Conservation (phyloP, 225 moss, liverwort and hornwort genomes). For the Bryoerythrophyllum caledonicum region DNA sequence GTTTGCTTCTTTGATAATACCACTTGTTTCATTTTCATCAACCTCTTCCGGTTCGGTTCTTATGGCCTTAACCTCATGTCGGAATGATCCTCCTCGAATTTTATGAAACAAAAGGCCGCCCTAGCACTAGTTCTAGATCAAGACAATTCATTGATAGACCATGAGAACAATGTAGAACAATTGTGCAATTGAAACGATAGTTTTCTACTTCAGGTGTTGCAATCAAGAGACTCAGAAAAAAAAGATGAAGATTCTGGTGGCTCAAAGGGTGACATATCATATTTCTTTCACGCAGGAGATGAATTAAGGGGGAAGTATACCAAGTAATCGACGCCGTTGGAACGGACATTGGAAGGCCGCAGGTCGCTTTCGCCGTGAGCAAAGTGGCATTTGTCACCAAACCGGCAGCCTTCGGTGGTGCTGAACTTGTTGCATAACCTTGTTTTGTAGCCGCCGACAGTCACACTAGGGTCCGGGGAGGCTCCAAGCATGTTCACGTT, state of each 20-base stretch:
- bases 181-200: neutral
- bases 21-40: too few species aligned
- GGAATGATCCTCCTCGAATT: too few species aligned
- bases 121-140: too few species aligned
- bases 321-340: slow-evolving; percentile 48
- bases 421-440: slow-evolving; percentile 90
- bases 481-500: slow-evolving; percentile 24
- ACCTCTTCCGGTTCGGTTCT: too few species aligned
- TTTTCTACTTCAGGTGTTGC: neutral
- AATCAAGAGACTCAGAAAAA: neutral
- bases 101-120: too few species aligned
- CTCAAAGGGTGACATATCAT: neutral
- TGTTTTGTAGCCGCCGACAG: slow-evolving; percentile 92
- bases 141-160: neutral
- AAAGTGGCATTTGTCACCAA: slow-evolving; percentile 94
- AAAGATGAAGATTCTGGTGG: neutral
- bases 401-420: slow-evolving; percentile 86
- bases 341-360: slow-evolving; percentile 72
- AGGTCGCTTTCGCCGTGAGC: slow-evolving; percentile 92
- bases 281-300: neutral
- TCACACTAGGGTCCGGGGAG: slow-evolving; percentile 66
- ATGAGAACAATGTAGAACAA: neutral
- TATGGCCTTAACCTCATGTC: too few species aligned
- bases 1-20: too few species aligned
- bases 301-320: slow-evolving; percentile 12